Evolutionary conservation across 768 basidiomycete species (phyloP).

Genomic region (Lactarius hengduanensis): DNA sequence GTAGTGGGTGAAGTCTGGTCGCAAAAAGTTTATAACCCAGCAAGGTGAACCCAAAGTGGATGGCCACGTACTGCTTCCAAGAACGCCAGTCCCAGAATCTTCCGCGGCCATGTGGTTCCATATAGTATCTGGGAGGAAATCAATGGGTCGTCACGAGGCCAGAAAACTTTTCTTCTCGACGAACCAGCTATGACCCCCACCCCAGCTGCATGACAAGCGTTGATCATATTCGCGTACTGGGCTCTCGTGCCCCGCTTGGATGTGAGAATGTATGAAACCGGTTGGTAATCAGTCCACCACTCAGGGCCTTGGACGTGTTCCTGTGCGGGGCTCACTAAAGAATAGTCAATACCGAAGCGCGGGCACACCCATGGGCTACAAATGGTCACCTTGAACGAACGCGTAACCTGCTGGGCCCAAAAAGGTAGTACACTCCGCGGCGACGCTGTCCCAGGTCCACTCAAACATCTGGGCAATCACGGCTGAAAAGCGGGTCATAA

Average conservation of each 20-base stretch:
- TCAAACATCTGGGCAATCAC: constrained; percentile 73
- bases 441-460: constrained; percentile 56
- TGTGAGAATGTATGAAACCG: constrained; percentile 61
- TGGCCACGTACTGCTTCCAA: constrained; percentile 21
- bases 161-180: not conserved
- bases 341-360: not conserved
- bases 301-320: constrained; percentile 58
- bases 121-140: constrained; percentile 44
- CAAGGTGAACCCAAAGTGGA: no score
- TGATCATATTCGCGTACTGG: constrained; percentile 47
- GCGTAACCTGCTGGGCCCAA: constrained; percentile 64
- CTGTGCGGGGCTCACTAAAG: constrained; percentile 47
- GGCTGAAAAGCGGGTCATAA: constrained; percentile 21
- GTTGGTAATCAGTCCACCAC: constrained; percentile 78
- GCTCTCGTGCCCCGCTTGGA: constrained; percentile 62
- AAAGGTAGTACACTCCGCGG: constrained; percentile 61
- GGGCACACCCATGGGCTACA: not conserved
- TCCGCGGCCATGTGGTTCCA: constrained; percentile 65
- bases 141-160: constrained; percentile 33
- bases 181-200: constrained; percentile 43
- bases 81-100: constrained; percentile 40
- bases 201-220: constrained; percentile 40
- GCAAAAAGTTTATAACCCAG: not conserved
- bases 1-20: constrained; percentile 49
- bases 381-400: constrained; percentile 56